Conservation (phyloP, 1,284 basidiomycete species). For the Malassezia globosa region DNA sequence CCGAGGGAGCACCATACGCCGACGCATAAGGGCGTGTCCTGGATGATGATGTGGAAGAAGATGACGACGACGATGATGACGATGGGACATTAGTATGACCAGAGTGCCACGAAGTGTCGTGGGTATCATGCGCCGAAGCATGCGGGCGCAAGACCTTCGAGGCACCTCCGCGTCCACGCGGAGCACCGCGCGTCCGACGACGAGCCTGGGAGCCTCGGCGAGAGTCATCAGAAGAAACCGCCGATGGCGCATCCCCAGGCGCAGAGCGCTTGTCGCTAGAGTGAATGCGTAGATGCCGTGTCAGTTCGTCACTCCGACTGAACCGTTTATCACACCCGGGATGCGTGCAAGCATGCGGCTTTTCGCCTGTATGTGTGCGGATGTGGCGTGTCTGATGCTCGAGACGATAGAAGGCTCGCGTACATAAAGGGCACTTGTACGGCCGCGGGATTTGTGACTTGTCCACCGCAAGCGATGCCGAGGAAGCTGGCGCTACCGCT, state of each 20-base stretch:
- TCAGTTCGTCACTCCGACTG: slow-evolving; percentile 91
- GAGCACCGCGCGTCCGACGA: slow-evolving; percentile 3
- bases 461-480: slow-evolving; percentile 23
- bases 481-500: neutral
- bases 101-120: neutral
- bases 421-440: slow-evolving; percentile 46
- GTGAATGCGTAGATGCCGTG: slow-evolving; percentile 88
- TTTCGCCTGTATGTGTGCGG: slow-evolving; percentile 94
- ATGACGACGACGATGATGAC: neutral
- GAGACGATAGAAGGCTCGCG: slow-evolving; percentile 43
- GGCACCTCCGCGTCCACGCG: slow-evolving; percentile 13
- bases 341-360: slow-evolving; percentile 84
- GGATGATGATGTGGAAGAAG: no score
- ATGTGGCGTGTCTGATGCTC: slow-evolving; percentile 78
- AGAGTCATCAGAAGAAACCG: slow-evolving; percentile 7
- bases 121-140: neutral
- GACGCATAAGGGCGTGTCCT: no score
- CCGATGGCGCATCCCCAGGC: slow-evolving; percentile 16
- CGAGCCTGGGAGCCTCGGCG: neutral
- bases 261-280: slow-evolving; percentile 48
- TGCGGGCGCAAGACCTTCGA: neutral
- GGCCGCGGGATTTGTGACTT: slow-evolving; percentile 45
- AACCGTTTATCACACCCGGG: slow-evolving; percentile 96
- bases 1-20: neutral
- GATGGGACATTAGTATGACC: neutral